These are phyloP conservation scores for Saitoella complicata DNA, from an alignment of 805 yeast genomes.

Conservation along the genomic window DNA sequence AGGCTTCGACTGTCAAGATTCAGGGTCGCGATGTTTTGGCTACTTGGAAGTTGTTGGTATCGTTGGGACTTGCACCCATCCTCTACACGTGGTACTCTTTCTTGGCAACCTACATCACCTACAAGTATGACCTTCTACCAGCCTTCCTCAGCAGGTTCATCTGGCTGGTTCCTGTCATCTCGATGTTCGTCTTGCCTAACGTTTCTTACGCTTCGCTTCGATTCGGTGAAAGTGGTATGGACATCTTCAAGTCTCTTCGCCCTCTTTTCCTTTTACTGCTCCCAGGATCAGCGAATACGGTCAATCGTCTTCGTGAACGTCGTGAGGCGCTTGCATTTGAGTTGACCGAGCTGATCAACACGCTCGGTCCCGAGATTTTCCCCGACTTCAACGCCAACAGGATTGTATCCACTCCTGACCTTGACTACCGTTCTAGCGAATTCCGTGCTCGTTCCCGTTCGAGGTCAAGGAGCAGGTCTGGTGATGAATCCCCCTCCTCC, in stretches of 20 bases:
- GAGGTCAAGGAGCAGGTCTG: too few species aligned
- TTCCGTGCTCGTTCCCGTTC: too few species aligned
- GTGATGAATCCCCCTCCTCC: too few species aligned
- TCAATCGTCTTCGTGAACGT: slow-evolving; percentile 38
- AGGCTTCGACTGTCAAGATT: slow-evolving; percentile 75
- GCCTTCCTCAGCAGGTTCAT: slow-evolving; percentile 11
- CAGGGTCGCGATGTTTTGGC: slow-evolving; percentile 90
- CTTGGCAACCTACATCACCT: slow-evolving; percentile 23
- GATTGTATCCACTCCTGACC: neutral
- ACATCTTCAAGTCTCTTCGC: slow-evolving; percentile 62
- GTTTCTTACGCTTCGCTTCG: slow-evolving; percentile 83
- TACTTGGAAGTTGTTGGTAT: slow-evolving; percentile 87
- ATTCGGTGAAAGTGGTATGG: slow-evolving; percentile 89
- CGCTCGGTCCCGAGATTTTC: slow-evolving; percentile 67
- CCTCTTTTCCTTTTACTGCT: slow-evolving; percentile 46
- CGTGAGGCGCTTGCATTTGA: slow-evolving; percentile 50
- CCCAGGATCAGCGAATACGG: slow-evolving; percentile 24
- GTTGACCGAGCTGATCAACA: slow-evolving; percentile 66
- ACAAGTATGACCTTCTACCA: slow-evolving; percentile 16
- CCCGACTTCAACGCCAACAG: slow-evolving; percentile 50
- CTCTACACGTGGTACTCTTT: slow-evolving; percentile 66
- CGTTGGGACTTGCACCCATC: slow-evolving; percentile 77
- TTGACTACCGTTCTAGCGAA: too few species aligned
- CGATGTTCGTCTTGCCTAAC: slow-evolving; percentile 47
- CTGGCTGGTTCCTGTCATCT: slow-evolving; percentile 27